These are phyloP conservation scores for Strobilomyces echinocephalus DNA, from an alignment of 768 basidiomycete species.

Conservation along the genomic window DNA sequence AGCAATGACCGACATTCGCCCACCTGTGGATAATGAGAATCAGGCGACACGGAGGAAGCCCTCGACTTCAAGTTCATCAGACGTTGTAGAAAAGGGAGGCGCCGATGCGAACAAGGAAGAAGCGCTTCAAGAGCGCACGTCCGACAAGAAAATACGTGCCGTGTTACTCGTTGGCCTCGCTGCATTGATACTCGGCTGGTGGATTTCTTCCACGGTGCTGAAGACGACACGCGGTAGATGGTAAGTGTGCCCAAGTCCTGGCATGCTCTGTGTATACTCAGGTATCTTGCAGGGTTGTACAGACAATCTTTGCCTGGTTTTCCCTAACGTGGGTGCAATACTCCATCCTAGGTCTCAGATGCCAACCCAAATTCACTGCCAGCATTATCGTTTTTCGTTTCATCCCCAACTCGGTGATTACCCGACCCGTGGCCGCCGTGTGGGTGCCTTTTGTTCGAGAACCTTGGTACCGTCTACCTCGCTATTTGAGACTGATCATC, in stretches of 20 bases:
- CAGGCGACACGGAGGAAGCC: slow-evolving; percentile 19
- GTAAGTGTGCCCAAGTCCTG: slow-evolving; percentile 32
- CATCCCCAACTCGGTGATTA: slow-evolving; percentile 66
- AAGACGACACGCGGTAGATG: slow-evolving; percentile 70
- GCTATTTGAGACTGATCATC: slow-evolving; percentile 49
- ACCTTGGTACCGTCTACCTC: slow-evolving; percentile 64
- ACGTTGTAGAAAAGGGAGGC: slow-evolving; percentile 17
- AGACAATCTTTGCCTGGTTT: slow-evolving; percentile 79
- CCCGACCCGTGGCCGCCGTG: slow-evolving; percentile 61
- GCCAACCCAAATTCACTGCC: not conserved
- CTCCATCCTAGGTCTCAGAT: not conserved
- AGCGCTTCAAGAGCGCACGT: not conserved
- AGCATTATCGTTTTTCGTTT: slow-evolving; percentile 83
- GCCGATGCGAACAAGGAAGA: slow-evolving; percentile 12
- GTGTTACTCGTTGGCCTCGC: slow-evolving; percentile 50
- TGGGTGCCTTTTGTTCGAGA: slow-evolving; percentile 63
- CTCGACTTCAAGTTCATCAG: slow-evolving; percentile 14
- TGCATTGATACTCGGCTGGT: slow-evolving; percentile 73
- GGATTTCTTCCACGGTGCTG: slow-evolving; percentile 73
- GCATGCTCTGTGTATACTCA: not conserved
- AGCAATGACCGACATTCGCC: slow-evolving; percentile 15
- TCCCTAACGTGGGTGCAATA: slow-evolving; percentile 57
- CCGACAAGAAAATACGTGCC: slow-evolving; percentile 32
- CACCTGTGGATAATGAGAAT: not conserved
- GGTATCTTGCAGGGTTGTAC: slow-evolving; percentile 55